These are phyloP conservation scores for Boletus subparvulus DNA, from an alignment of 768 basidiomycete species.

Conservation along the genomic window DNA sequence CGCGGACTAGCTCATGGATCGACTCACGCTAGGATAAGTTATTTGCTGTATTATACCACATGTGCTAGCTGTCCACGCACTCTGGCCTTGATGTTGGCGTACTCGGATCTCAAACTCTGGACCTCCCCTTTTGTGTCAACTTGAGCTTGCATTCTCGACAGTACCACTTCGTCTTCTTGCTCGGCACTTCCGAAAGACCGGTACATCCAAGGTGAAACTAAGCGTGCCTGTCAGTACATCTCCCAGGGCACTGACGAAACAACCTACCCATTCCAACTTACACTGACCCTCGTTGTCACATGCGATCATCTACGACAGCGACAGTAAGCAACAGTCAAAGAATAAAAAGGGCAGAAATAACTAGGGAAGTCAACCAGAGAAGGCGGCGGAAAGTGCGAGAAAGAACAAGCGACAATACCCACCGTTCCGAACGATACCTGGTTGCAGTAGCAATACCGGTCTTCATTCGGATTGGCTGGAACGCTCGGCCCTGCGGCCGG, in stretches of 20 bases:
- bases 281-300: slow-evolving; percentile 71
- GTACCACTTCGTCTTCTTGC: slow-evolving; percentile 61
- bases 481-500: slow-evolving; percentile 16
- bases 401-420: slow-evolving; percentile 24
- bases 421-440: slow-evolving; percentile 80
- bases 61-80: slow-evolving; percentile 6
- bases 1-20: slow-evolving; percentile 17
- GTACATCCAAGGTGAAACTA: slow-evolving; percentile 78
- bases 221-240: not conserved
- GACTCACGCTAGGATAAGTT: slow-evolving; percentile 6
- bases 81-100: not conserved
- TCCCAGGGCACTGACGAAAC: not conserved
- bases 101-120: slow-evolving; percentile 19
- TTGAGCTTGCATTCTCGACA: slow-evolving; percentile 60
- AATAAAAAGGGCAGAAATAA: not conserved
- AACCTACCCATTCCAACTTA: slow-evolving; percentile 78
- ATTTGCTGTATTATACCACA: slow-evolving; percentile 18
- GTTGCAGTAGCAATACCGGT: slow-evolving; percentile 79
- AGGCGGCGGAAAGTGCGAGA: not conserved
- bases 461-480: slow-evolving; percentile 47
- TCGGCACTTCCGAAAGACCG: slow-evolving; percentile 56
- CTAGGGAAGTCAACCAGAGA: not conserved
- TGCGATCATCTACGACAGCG: slow-evolving; percentile 68
- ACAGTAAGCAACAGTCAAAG: not conserved
- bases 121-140: slow-evolving; percentile 36